These are phyloP conservation scores for Curvularia sp. DNA, from an alignment of 2,329 filamentous ascomycete genomes.

Conservation along the genomic window DNA sequence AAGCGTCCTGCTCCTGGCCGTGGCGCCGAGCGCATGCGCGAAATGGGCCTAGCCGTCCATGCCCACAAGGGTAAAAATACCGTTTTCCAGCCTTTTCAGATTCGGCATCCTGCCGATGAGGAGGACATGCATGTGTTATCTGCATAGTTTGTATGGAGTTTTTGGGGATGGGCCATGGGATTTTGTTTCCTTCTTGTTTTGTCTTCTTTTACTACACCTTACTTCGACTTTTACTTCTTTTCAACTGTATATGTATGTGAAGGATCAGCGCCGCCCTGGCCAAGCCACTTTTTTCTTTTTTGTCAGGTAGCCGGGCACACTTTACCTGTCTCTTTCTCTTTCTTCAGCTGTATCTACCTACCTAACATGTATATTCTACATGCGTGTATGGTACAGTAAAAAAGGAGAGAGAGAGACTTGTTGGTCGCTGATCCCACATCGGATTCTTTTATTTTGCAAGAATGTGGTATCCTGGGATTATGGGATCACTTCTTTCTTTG, in stretches of 20 bases:
- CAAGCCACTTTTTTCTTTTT: not conserved
- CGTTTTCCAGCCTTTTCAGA: slow-evolving; percentile 36
- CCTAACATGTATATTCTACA: not conserved
- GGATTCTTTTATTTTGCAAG: too few species aligned
- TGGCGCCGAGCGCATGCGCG: slow-evolving; percentile 91
- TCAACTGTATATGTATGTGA: slow-evolving; percentile 5
- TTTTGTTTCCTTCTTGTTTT: not conserved
- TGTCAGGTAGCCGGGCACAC: not conserved
- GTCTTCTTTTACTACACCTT: too few species aligned
- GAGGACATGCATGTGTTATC: slow-evolving; percentile 56
- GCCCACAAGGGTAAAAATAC: slow-evolving; percentile 62
- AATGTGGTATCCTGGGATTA: not conserved
- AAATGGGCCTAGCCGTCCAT: slow-evolving; percentile 87
- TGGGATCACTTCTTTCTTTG: slow-evolving; percentile 6
- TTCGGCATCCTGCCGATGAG: slow-evolving; percentile 36
- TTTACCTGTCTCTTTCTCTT: not conserved
- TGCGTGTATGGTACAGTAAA: not conserved
- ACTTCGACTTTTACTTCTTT: not conserved
- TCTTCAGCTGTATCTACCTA: not conserved
- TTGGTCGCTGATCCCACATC: slow-evolving; percentile 50
- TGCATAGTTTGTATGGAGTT: slow-evolving; percentile 29
- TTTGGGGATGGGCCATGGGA: too few species aligned
- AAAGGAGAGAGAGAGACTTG: slow-evolving; percentile 24
- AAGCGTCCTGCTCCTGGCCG: slow-evolving; percentile 74
- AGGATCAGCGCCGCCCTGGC: slow-evolving; percentile 1